Evolutionary conservation across 2,329 filamentous ascomycete genomes (phyloP).

Genomic region (Neoscytalidium dimidiatum): DNA sequence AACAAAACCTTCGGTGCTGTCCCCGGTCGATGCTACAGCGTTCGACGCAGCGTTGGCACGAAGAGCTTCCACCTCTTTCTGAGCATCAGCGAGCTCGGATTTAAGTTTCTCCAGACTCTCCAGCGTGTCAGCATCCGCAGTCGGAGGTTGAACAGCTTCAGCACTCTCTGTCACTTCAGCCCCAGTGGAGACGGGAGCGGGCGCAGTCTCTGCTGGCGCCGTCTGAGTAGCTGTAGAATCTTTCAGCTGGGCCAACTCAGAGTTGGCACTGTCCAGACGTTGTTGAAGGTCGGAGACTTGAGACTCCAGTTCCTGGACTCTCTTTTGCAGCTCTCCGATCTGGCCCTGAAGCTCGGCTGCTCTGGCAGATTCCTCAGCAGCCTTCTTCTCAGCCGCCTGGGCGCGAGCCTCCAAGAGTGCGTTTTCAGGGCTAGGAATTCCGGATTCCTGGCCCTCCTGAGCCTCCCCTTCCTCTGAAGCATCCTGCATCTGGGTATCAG

Average conservation of each 20-base stretch:
- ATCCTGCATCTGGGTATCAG: constrained; percentile 31
- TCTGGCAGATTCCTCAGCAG: constrained; percentile 40
- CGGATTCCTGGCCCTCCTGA: constrained; percentile 31
- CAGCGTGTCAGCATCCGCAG: not conserved
- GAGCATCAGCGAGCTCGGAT: constrained; percentile 45
- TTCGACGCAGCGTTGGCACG: constrained; percentile 35
- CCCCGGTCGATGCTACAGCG: constrained; percentile 6
- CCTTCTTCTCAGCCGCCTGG: constrained; percentile 41
- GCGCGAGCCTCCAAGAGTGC: constrained; percentile 37
- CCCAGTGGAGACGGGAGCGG: not conserved
- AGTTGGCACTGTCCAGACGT: constrained; percentile 36
- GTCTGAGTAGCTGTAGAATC: not conserved
- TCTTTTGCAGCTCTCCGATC: constrained; percentile 56
- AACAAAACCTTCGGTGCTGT: constrained; percentile 24
- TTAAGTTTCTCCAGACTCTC: constrained; percentile 35
- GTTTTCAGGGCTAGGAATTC: constrained; percentile 16
- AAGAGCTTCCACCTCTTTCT: constrained; percentile 49
- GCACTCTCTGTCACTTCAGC: not conserved
- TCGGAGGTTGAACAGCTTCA: not conserved
- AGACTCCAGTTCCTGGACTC: constrained; percentile 64
- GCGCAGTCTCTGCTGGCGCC: not conserved
- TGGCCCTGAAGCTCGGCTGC: constrained; percentile 39
- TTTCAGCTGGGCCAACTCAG: constrained; percentile 34
- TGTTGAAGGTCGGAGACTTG: constrained; percentile 54
- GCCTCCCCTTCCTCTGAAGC: constrained; percentile 51